Evolutionary conservation across 1,284 basidiomycete species (phyloP), one percentile per base, ranked within the genome.

Genomic region (Apiotrichum akiyoshidainum): DNA sequence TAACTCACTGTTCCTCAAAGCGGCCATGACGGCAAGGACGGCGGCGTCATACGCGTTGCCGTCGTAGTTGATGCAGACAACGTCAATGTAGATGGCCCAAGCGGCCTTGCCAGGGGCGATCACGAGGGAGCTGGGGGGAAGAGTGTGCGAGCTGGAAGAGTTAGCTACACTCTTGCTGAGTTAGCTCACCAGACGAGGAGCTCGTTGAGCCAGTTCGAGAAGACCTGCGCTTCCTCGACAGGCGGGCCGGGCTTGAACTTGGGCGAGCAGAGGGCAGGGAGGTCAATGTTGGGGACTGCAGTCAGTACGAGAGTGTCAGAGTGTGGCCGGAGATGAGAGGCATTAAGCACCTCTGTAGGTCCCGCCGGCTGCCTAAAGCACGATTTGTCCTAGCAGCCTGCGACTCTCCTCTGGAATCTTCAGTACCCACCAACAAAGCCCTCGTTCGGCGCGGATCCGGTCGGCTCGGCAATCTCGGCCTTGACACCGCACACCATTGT

Each of bases 171-270:
- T n/a, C n/a, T n/a, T n/a, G 17, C 5, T 3, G 17, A 19, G 1
- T 17, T 5, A 16, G 67, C 74, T 65, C 46, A 93, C 90, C 86
- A 81, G 57, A 86, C 68, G 42, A 95, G 79, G 31, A 86, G 82
- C 61, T 92, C 87, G 65, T 90, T 87, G 55, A 97, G 76, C 63
- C 88, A 81, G 66, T 89, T 87, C 0, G 90, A 92, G 11, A 94
- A 81, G 3, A 90, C 86, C 71, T 97, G 94, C 0, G 92, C 90
- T 70, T 96, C 91, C 64, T 94, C 92, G 1, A 84, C 83, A 2
- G 95, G 95, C 4, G 95, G 94, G 3, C 95, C 95, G 31, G 92
- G 87, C 72, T 93, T 94, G 82, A 96, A 98, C 67, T 86, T 86
- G 0, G 93, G 87, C 12, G 92, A 94, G 75, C 90, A 96, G 54